phyloP scores from a whole-genome alignment of 495 filamentous ascomycete genomes.

The Penicillium cataractarum region DNA sequence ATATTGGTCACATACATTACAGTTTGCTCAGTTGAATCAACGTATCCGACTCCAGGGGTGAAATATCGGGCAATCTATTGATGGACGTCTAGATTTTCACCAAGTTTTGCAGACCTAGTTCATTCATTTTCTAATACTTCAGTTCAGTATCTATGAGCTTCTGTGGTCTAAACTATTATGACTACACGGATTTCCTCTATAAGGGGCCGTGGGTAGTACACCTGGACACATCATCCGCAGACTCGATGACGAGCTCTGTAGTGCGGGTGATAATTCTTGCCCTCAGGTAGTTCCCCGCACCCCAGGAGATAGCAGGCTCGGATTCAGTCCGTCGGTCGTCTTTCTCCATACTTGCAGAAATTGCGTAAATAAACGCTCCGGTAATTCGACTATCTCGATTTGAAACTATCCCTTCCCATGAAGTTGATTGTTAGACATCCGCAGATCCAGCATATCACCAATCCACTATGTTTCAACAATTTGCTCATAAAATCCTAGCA shows the following conservation, averaged over 20 bases:
- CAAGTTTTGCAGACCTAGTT: background rate
- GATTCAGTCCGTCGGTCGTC: background rate
- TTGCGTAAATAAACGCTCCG: slow-evolving; percentile 17
- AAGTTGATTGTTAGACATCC: background rate
- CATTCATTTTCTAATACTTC: background rate
- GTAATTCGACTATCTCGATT: slow-evolving; percentile 12
- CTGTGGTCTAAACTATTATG: background rate
- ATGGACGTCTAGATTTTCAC: background rate
- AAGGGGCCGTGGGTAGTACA: no score
- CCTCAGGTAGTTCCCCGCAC: slow-evolving; percentile 6
- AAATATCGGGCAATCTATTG: no score
- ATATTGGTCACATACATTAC: background rate
- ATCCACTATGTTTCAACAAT: background rate
- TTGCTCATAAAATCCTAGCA: background rate
- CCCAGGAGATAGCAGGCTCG: background rate
- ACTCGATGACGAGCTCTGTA: slow-evolving; percentile 29
- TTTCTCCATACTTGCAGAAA: slow-evolving; percentile 21
- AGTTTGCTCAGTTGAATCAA: background rate
- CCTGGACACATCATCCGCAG: slow-evolving; percentile 26
- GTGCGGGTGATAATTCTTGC: background rate
- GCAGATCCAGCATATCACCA: background rate
- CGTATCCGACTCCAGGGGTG: no score
- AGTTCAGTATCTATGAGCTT: background rate
- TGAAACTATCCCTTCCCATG: background rate
- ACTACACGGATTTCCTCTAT: background rate